Evolutionary conservation across 2,329 filamentous ascomycete species (phyloP).

Genomic region (Alternaria sp.): DNA sequence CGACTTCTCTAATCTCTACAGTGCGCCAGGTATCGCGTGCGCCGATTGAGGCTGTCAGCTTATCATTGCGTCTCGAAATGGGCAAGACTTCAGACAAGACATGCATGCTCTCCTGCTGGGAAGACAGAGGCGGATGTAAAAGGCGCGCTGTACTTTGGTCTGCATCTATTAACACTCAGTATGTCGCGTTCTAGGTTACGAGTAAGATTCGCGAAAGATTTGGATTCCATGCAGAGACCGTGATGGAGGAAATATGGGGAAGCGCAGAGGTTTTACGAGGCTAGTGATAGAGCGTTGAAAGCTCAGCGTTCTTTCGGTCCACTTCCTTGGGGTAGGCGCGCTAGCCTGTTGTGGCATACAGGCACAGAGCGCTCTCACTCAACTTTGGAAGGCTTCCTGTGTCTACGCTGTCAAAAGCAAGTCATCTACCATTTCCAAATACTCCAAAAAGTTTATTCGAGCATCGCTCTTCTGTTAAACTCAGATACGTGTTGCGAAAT

Average conservation of each 20-base stretch:
- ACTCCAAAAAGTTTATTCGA: background rate
- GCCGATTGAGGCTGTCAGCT: conserved; percentile 19
- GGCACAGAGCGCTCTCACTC: background rate
- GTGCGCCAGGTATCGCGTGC: conserved; percentile 27
- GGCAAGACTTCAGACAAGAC: no score
- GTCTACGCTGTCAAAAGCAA: background rate
- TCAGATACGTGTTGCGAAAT: background rate
- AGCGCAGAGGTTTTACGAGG: background rate
- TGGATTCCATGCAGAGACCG: background rate
- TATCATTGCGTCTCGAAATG: background rate
- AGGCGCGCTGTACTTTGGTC: background rate
- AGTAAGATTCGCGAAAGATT: background rate
- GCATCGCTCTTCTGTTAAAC: background rate
- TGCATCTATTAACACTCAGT: background rate
- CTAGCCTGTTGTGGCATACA: background rate
- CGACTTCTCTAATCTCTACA: conserved; percentile 25
- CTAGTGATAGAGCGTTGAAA: background rate
- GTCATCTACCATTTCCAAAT: background rate
- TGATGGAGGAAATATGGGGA: background rate
- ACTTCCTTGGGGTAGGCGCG: background rate
- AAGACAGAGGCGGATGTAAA: background rate
- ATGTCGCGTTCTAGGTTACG: no score
- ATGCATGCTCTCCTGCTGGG: background rate
- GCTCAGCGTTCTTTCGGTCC: background rate
- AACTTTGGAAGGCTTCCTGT: background rate